Evolutionary conservation across 1,284 basidiomycete genomes (phyloP).

Genomic region (Melampsora larici-populina): DNA sequence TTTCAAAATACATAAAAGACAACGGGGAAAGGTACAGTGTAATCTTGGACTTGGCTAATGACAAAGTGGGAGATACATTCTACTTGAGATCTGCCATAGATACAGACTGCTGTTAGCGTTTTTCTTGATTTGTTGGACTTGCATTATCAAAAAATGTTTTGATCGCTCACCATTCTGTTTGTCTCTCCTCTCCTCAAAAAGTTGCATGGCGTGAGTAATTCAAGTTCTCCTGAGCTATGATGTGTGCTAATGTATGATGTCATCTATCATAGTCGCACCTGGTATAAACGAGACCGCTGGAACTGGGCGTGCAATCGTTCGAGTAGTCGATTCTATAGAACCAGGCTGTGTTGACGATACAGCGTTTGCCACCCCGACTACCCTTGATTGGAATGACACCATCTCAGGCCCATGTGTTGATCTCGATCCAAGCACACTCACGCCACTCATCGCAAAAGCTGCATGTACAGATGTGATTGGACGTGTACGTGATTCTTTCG

Average conservation of each 20-base stretch:
- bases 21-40: slow-evolving; percentile 35
- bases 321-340: neutral
- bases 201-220: neutral
- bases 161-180: neutral
- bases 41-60: slow-evolving; percentile 12
- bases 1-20: neutral
- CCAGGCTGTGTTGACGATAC: too few relatives aligned
- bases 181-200: neutral
- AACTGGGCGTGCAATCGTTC: neutral
- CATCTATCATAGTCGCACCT: neutral
- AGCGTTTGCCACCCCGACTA: neutral
- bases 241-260: neutral
- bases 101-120: slow-evolving; percentile 27
- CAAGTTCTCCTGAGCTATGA: neutral
- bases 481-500: slow-evolving; percentile 5
- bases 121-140: too few relatives aligned
- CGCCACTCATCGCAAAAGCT: slow-evolving; percentile 17
- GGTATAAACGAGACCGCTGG: neutral
- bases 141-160: neutral
- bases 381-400: neutral
- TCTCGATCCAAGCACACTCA: slow-evolving; percentile 23
- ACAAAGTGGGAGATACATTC: slow-evolving; percentile 11
- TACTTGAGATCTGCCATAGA: slow-evolving; percentile 30
- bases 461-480: slow-evolving; percentile 35
- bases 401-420: slow-evolving; percentile 7